phyloP scores from a whole-genome alignment of 257 asterid genomes.

The Eucommia ulmoides region DNA sequence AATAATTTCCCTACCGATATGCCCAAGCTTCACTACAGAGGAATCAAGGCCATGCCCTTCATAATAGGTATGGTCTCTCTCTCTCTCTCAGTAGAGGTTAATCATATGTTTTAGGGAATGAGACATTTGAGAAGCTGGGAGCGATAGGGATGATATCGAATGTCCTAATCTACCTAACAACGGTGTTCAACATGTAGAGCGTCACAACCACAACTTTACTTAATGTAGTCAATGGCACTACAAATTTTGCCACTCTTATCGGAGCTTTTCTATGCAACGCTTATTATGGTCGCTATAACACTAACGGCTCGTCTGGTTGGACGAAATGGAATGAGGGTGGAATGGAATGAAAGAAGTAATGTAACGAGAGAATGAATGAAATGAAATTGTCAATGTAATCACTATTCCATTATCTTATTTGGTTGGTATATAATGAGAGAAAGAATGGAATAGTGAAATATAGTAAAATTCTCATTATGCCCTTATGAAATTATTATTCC shows the following conservation, averaged over 20 bases:
- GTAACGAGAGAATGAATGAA: too few species aligned
- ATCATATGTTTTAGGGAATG: conserved; percentile 28
- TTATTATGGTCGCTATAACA: conserved; percentile 42
- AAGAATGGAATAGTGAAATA: too few species aligned
- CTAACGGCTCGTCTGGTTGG: too few species aligned
- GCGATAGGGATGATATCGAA: conserved; percentile 44
- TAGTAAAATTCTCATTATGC: too few species aligned
- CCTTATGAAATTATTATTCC: too few species aligned
- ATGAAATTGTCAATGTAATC: too few species aligned
- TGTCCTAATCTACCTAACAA: conserved; percentile 35
- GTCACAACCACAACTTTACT: conserved; percentile 37
- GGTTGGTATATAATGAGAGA: too few species aligned
- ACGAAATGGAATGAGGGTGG: too few species aligned
- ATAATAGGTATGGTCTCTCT: not conserved
- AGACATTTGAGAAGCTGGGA: conserved; percentile 58
- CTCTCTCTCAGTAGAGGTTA: not conserved
- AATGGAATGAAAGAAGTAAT: too few species aligned
- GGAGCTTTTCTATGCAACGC: conserved; percentile 53
- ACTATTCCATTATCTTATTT: too few species aligned
- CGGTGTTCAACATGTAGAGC: conserved; percentile 39
- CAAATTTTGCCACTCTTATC: conserved; percentile 38
- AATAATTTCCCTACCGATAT: not conserved
- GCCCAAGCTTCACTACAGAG: conserved; percentile 11
- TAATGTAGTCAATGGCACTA: conserved; percentile 48
- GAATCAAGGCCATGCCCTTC: conserved; percentile 22